Evolutionary conservation across 108 stramenopile genomes (phyloP).

Genomic region (Cyclostephanos invisitatus): DNA sequence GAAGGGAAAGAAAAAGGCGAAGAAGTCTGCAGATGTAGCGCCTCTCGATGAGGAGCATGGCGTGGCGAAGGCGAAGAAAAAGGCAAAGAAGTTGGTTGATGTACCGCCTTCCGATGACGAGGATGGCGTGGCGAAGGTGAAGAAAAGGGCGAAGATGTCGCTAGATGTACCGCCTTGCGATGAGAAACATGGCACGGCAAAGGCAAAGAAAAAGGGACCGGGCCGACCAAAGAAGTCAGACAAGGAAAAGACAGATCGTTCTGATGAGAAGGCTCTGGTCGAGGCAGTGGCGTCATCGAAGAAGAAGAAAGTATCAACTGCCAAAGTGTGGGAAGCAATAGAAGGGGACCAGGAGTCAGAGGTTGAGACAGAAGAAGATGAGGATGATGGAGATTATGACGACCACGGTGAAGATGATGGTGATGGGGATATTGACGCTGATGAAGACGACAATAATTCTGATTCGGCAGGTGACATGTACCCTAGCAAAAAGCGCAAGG

Average conservation of each 20-base stretch:
- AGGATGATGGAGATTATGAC: constrained; percentile 40
- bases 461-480: constrained; percentile 16
- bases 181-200: constrained; percentile 1
- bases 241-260: constrained; percentile 16
- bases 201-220: constrained; percentile 27
- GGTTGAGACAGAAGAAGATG: constrained; percentile 34
- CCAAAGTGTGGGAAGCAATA: constrained; percentile 28
- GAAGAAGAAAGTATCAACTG: constrained; percentile 18
- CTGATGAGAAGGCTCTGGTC: neutral
- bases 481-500: constrained; percentile 29
- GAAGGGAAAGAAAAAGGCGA: constrained; percentile 20
- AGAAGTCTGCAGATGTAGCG: neutral
- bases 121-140: constrained; percentile 5
- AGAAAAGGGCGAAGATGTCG: constrained; percentile 13
- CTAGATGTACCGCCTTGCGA: neutral
- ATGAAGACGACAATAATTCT: constrained; percentile 17
- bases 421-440: constrained; percentile 20
- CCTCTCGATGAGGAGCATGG: neutral
- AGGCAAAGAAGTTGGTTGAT: constrained; percentile 4
- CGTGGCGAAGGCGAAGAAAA: constrained; percentile 19
- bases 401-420: constrained; percentile 18
- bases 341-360: constrained; percentile 45
- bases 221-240: constrained; percentile 37
- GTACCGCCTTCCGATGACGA: neutral
- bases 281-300: constrained; percentile 11